Base-by-base conservation (phyloP, 306 rosid species). In the Cucumis hystrix region DNA sequence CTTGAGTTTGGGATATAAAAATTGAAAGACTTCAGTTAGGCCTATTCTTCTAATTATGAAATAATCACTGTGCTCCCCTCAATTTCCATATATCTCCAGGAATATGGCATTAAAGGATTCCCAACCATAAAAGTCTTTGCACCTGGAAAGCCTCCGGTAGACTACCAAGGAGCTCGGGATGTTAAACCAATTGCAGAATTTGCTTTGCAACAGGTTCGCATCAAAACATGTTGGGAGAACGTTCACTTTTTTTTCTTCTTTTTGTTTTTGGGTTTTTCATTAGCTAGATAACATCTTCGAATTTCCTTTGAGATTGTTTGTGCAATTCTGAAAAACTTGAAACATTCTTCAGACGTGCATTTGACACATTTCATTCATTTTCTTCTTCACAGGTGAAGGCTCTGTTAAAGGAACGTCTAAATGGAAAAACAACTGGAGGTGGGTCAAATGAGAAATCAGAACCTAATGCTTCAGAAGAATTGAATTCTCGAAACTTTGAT, bases 81-180 rank as follows among this genome's bases (percentile, higher is more conserved):
- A 17, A 58, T 72, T 73, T 54, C 49, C 41, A 4, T 73, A 28
- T 47, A 40, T 76, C 47, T 63, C 39, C 82, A 96, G 99, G 96
- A 92, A 84, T 92, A 96, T 79, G 98, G 97, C 51, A 96, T 96
- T 69, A 80, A 70, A 83, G 99, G 98, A 83, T 96, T 89, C 83
- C 99, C 99, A 30, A 92, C 97, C 51, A 91, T 96, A 79, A 96
- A 91, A 83, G 98, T 96, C 49, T 96, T 96, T 88, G 82, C 64
- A 10, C 96, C 98, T 72, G 98, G 99, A 81, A 88, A 91, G 79
- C 83, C 96, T 72, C 99, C 98, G 0, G 88, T 83, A 23, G 96
- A 92, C 85, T 92, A 96, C 83, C 97, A 88, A 88, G 99, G 99
- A 80, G 97, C 93, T 10, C 90, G 99, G 84, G 99, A 96, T 69